phyloP scores from a whole-genome alignment of 768 basidiomycete genomes.

The Macrolepiota albuminosa region DNA sequence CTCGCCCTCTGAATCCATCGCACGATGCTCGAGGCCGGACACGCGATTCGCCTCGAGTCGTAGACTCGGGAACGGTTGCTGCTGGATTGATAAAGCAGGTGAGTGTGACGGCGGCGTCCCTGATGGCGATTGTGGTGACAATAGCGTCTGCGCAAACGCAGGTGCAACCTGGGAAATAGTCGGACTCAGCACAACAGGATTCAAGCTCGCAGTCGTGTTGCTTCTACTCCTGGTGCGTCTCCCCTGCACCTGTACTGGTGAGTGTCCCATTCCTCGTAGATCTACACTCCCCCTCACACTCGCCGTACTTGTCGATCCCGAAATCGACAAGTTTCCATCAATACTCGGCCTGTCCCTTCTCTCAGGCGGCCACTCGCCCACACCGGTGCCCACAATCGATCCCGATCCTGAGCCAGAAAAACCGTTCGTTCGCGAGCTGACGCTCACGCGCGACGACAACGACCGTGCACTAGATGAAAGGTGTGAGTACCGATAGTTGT shows the following conservation, averaged over 20 bases:
- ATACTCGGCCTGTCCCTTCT: not conserved
- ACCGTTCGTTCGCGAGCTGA: slow-evolving; percentile 2
- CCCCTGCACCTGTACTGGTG: not conserved
- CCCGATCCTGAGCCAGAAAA: not conserved
- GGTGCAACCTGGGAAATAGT: not conserved
- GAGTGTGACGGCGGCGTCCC: not conserved
- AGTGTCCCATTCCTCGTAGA: not conserved
- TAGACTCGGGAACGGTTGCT: not conserved
- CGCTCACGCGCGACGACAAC: slow-evolving; percentile 3
- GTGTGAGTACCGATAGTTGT: slow-evolving; percentile 72
- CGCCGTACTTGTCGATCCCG: not conserved
- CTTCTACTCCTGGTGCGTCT: slow-evolving; percentile 7
- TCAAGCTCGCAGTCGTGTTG: slow-evolving; percentile 13
- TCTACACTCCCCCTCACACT: slow-evolving; percentile 6
- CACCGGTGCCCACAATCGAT: not conserved
- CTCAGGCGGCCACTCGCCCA: slow-evolving; percentile 5
- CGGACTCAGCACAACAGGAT: slow-evolving; percentile 2
- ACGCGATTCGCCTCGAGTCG: not conserved
- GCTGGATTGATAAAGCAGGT: not conserved
- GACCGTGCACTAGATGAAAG: slow-evolving; percentile 43
- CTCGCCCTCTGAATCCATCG: slow-evolving; percentile 2
- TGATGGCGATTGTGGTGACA: not conserved
- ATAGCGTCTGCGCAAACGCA: not conserved
- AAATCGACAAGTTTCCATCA: not conserved
- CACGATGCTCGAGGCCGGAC: not conserved